Evolutionary conservation across 441 rosid species (phyloP).

Genomic region (Gossypium davidsonii): DNA sequence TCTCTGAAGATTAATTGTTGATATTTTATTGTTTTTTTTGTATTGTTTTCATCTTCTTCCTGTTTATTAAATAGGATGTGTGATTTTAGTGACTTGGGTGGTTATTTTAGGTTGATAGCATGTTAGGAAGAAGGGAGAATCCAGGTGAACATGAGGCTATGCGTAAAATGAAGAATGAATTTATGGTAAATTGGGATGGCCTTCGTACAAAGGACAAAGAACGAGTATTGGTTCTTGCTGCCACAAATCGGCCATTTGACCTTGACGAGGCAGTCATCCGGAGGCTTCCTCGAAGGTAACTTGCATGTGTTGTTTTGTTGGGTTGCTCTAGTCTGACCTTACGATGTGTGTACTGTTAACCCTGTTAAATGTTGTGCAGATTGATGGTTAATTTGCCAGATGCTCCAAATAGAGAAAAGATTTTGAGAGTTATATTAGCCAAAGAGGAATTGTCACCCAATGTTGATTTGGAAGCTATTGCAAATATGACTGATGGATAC

Average conservation of each 20-base stretch:
- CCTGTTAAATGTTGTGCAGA: slow-evolving; percentile 32
- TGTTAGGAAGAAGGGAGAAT: slow-evolving; percentile 97
- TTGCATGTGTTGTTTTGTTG: not conserved
- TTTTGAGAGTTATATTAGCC: slow-evolving; percentile 67
- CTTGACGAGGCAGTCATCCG: slow-evolving; percentile 98
- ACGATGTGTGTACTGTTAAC: not conserved
- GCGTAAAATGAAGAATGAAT: slow-evolving; percentile 99
- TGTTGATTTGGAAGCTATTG: slow-evolving; percentile 76
- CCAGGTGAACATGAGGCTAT: slow-evolving; percentile 99
- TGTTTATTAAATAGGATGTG: not conserved
- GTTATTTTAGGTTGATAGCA: slow-evolving; percentile 82
- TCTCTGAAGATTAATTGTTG: not conserved
- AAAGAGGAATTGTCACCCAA: slow-evolving; percentile 76
- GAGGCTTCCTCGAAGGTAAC: slow-evolving; percentile 92
- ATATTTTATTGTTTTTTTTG: not conserved
- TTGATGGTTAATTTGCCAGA: slow-evolving; percentile 98
- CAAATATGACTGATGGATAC: slow-evolving; percentile 88
- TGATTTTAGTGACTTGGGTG: not conserved
- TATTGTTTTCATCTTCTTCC: not conserved
- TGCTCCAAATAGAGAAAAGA: slow-evolving; percentile 72
- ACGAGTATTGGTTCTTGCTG: slow-evolving; percentile 91
- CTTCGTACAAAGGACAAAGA: slow-evolving; percentile 90
- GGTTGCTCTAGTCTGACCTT: not conserved
- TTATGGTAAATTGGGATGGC: slow-evolving; percentile 99
- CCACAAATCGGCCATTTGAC: slow-evolving; percentile 96